Base-by-base conservation (phyloP, 257 asterid genomes). In the Galeopsis tetrahit region DNA sequence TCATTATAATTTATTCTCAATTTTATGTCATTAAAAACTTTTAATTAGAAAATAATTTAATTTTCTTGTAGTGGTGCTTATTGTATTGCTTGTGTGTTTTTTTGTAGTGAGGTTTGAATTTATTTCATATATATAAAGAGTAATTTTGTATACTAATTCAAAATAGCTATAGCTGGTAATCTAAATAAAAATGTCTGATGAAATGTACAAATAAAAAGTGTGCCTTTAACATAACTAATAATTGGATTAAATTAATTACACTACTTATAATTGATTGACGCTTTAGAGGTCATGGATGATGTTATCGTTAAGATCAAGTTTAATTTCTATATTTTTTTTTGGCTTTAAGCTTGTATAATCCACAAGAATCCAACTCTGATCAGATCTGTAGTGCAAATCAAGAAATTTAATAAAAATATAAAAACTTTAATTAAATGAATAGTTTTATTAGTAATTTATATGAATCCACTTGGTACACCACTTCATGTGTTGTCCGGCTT, bases 351-450 rank as follows among this genome's bases (percentile, higher is more conserved):
- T 14, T 49, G 10, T 38, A 35, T 21, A 38, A 74, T 74, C 73
- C 74, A 65, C 77, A 58, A 17, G 68, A 38, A 34, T 71, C 75
- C 80, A 80, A 53, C 10, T 63, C 69, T 67, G 36, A 70, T 62
- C 75, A 62, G 79, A 83, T 59, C 77, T 81, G 85, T 82, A 77
- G 10, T 79, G 80, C 86, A 74, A 74, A 71, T 76, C 58, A 42
- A 67, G 64, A 67, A 72, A 48, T 73, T 42, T 34, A 49, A 61
- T 10, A 78, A 49, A 49, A 49, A n/a, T 14, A 34, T 4, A 35
- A 46, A 46, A 43, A 43, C n/a, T 7, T 21, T 14, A 3, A 38
- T 39, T n/a, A 31, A 31, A 1, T 13, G 6, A 5, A 21, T 56
- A 3, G 28, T 10, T 61, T 43, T 4, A 2, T 14, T 15, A n/a